Base-by-base conservation (phyloP, 306 rosid genomes). In the Abrus precatorius region DNA sequence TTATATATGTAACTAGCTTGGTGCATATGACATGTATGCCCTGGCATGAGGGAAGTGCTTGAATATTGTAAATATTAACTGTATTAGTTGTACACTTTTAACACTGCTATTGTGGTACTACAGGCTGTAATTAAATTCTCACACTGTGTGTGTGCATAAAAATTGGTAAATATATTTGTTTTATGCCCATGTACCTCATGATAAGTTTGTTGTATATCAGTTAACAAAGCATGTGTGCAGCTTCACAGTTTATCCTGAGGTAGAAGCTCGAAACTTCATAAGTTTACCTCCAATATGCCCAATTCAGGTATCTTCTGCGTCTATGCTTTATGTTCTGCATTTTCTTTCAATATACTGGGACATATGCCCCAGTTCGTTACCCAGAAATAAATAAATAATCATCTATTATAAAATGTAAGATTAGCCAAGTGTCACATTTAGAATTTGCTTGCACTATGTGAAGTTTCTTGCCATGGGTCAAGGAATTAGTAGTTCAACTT, bases 191-290 rank as follows among this genome's bases (percentile, higher is more conserved):
- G 48, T 54, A 13, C 13, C 74, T 70, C 64, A 64, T 45, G 68
- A 41, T 55, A 5, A 28, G 32, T 55, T 66, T 79, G 66, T 72
- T 75, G 30, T 54, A 50, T 71, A 71, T 68, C 65, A 43, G 54
- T 79, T 80, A 62, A 78, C 52, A 72, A 56, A 80, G 65, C 54
- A 64, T 64, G 4, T 78, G 40, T 88, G 85, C 92, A 95, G 99
- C 85, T 95, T 91, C 85, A 84, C 84, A 69, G 92, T 90, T 77
- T 91, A 89, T 89, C 99, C 97, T 14, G 97, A 93, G 86, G 84
- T 95, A 77, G 97, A 95, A 87, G 91, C 97, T 48, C 91, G 99
- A 88, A 95, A 91, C 88, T 88, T 92, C 78, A 78, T 93, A 77
- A 64, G 80, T 41, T 84, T 93, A 76, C 99, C 99, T 41, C 87